Conservation (phyloP, 331 rosid genomes). For the Saraca asoca region DNA sequence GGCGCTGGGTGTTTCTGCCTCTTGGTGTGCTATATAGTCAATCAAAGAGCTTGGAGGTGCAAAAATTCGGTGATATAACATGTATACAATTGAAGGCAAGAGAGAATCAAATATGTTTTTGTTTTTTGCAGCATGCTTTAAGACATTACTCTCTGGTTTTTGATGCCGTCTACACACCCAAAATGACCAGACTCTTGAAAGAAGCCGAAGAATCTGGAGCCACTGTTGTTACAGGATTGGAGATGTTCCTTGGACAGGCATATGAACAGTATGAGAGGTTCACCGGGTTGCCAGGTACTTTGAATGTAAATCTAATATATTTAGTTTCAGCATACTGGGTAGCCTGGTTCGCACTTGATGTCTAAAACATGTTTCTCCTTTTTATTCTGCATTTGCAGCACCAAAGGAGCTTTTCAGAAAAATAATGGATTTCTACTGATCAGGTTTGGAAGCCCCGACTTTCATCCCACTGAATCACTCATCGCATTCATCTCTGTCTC, state of each 20-base stretch:
- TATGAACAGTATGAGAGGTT: slow-evolving; percentile 76
- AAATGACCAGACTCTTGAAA: slow-evolving; percentile 74
- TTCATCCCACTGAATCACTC: slow-evolving; percentile 17
- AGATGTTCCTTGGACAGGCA: slow-evolving; percentile 93
- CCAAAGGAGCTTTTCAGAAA: slow-evolving; percentile 73
- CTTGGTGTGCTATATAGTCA: slow-evolving; percentile 12
- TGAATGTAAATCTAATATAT: slow-evolving; percentile 2
- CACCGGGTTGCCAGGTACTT: slow-evolving; percentile 86
- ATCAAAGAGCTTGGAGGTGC: slow-evolving; percentile 21
- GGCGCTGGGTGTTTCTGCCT: slow-evolving; percentile 23
- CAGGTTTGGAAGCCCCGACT: slow-evolving; percentile 48
- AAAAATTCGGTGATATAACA: slow-evolving; percentile 18
- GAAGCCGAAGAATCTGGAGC: slow-evolving; percentile 93
- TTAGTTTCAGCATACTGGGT: neutral
- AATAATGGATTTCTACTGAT: slow-evolving; percentile 51
- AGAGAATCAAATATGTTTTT: slow-evolving; percentile 35
- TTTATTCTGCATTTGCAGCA: slow-evolving; percentile 56
- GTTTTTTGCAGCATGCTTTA: slow-evolving; percentile 70
- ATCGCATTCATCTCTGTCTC: slow-evolving; percentile 13
- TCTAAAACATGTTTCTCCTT: slow-evolving; percentile 25
- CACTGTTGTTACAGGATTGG: slow-evolving; percentile 65
- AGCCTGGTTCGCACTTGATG: slow-evolving; percentile 19
- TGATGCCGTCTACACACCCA: slow-evolving; percentile 91
- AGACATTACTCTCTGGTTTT: slow-evolving; percentile 74
- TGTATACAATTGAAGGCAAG: slow-evolving; percentile 31